A percentile compares a stretch with the other conserved stretches of the same genome.
Evolutionary conservation across 768 basidiomycete genomes (phyloP).

Genomic region (Sutorius australiensis): DNA sequence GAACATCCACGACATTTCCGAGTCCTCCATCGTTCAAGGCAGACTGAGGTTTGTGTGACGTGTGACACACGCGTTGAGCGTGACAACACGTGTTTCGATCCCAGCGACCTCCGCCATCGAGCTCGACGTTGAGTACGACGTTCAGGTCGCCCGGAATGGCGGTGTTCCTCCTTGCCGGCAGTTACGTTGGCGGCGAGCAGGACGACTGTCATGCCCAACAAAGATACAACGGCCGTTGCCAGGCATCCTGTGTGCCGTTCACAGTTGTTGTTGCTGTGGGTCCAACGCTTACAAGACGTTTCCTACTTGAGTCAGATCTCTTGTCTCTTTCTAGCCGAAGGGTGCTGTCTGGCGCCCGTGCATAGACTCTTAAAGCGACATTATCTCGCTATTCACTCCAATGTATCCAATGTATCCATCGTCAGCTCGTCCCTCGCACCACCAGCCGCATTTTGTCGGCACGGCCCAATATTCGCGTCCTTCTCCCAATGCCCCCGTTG

Average conservation of each 20-base stretch:
- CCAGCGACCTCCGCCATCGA: not conserved
- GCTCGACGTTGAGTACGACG: not conserved
- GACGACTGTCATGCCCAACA: not conserved
- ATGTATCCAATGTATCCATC: constrained; percentile 7
- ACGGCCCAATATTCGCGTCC: not conserved
- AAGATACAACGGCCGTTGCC: constrained; percentile 2
- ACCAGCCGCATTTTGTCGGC: not conserved
- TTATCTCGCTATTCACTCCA: not conserved
- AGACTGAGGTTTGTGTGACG: not conserved
- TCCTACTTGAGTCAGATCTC: not conserved
- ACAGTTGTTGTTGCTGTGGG: not conserved
- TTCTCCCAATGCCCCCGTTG: not conserved
- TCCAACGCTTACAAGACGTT: not conserved
- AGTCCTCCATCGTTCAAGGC: constrained; percentile 51
- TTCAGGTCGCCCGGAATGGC: not conserved
- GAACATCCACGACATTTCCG: constrained; percentile 66
- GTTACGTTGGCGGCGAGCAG: not conserved
- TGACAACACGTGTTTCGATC: constrained; percentile 4
- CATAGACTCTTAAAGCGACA: constrained; percentile 3
- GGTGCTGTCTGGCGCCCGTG: not conserved
- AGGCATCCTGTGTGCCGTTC: not conserved
- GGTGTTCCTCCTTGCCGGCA: not conserved
- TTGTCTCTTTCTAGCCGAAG: constrained; percentile 5
- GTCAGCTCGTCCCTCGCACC: not conserved
- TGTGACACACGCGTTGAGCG: constrained; percentile 6